Base-by-base conservation (phyloP, 2,329 filamentous ascomycete genomes). In the Chaetothyriales sp. region DNA sequence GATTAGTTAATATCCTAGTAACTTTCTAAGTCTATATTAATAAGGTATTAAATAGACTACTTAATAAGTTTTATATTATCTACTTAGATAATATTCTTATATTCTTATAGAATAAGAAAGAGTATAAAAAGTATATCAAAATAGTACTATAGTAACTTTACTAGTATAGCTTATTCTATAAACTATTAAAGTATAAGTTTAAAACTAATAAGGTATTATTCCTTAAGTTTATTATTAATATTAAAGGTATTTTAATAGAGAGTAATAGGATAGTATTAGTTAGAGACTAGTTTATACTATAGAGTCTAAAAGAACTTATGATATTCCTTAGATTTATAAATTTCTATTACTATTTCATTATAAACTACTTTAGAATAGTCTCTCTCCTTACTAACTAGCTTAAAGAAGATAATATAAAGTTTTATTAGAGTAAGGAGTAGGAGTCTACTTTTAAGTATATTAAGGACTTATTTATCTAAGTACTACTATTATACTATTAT, bases 341-440 rank as follows among this genome's bases (percentile, higher is more conserved):
- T 51, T 68, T 66, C 44, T 68, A 68, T 47, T 7, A 52, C 44
- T 40, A 54, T 13, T 68, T 67, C 53, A 64, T 68, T 9, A 47
- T 54, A 9, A 43, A 46, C 3, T 69, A 62, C 47, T 60, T 53
- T 3, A 18, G 44, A 6, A 55, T 65, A 2, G 54, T 48, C 1
- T 40, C 18, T 15, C 61, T 52, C 2, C 44, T 67, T 7, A 62
- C 52, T 0, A 46, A 62, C 13, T 33, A 63, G 1, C 58, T 54
- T 0, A 61, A 58, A 37, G 46, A 20, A 2, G 49, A 61, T 59
- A 25, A 43, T 48, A 1, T 19, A 2, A 2, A 18, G 22, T 19
- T 60, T 61, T 40, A 0, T 29, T 44, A 57, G 48, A 51, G 52
- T 10, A 13, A 19, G 19, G 18, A 19, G 47, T 22, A 33, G 46